phyloP scores from a whole-genome alignment of 441 rosid species.

The Populus hybrid region DNA sequence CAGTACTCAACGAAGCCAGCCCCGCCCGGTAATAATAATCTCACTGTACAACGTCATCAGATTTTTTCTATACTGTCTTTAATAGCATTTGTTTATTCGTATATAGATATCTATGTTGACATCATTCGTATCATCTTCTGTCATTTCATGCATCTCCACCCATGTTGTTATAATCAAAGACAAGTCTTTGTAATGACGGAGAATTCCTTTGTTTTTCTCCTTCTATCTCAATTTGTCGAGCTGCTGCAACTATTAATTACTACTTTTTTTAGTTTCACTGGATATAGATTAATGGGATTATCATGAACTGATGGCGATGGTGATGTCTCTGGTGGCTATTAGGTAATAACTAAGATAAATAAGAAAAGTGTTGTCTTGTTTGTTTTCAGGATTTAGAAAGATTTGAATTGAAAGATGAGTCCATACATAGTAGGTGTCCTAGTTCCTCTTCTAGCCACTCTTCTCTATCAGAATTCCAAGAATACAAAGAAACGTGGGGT shows the following conservation, averaged over 20 bases:
- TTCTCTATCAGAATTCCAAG: slow-evolving; percentile 60
- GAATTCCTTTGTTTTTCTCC: too few relatives aligned
- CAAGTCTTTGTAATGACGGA: background rate
- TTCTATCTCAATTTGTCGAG: background rate
- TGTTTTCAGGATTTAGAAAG: slow-evolving; percentile 22
- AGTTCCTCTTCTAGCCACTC: slow-evolving; percentile 69
- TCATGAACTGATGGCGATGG: background rate
- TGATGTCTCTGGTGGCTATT: background rate
- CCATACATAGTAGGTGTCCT: slow-evolving; percentile 68
- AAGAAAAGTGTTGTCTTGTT: background rate
- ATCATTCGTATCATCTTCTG: background rate
- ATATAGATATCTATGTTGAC: background rate
- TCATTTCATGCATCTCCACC: background rate
- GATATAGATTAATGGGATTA: background rate
- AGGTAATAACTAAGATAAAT: background rate
- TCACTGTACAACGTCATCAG: background rate
- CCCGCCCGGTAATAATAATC: background rate
- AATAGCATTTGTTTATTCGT: background rate
- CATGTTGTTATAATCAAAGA: background rate
- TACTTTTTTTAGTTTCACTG: background rate
- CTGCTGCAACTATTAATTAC: background rate
- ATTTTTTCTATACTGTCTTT: background rate
- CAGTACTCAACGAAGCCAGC: background rate
- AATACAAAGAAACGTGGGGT: slow-evolving; percentile 73
- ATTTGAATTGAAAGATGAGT: slow-evolving; percentile 44